Percentiles rank a stretch among this genome's conserved stretches.
These are phyloP conservation scores for Stereum hirsutum DNA, from an alignment of 1,284 basidiomycete species.

Conservation along the genomic window DNA sequence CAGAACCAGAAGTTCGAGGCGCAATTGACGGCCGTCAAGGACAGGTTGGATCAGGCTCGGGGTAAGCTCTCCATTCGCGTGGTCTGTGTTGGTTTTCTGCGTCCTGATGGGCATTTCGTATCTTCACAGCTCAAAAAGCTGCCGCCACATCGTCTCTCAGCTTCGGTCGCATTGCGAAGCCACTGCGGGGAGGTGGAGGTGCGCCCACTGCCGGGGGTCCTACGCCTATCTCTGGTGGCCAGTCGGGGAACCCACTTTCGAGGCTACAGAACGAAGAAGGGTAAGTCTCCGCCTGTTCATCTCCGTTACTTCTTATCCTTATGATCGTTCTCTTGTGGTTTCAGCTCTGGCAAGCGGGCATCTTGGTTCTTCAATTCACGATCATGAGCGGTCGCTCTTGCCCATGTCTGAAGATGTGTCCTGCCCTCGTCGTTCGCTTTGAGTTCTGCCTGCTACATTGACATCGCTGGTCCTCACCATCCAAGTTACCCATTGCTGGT, in stretches of 20 bases:
- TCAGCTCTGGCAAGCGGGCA: constrained; percentile 61
- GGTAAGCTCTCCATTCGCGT: constrained; percentile 38
- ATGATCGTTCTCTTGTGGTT: background rate
- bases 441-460: constrained; percentile 2
- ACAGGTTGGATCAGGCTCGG: constrained; percentile 86
- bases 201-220: constrained; percentile 35
- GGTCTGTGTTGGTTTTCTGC: background rate
- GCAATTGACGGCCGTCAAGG: constrained; percentile 86
- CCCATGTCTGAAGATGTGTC: constrained; percentile 2
- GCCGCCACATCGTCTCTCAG: constrained; percentile 60
- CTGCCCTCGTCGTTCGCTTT: constrained; percentile 6
- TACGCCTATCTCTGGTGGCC: constrained; percentile 32
- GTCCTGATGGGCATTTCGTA: too few relatives aligned
- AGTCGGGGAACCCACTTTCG: constrained; percentile 48
- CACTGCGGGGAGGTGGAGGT: constrained; percentile 86
- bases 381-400: too few relatives aligned
- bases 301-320: background rate
- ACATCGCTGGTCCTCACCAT: too few relatives aligned
- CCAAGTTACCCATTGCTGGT: constrained; percentile 19
- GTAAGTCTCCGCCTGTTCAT: constrained; percentile 34
- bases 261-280: constrained; percentile 76
- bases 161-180: constrained; percentile 95
- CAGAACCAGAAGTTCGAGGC: constrained; percentile 96
- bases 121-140: constrained; percentile 63
- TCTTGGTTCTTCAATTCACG: constrained; percentile 85